Percentiles rank a stretch among this genome's conserved stretches.
Evolutionary conservation across 306 rosid species (phyloP).

Genomic region (Glycyrrhiza uralensis): DNA sequence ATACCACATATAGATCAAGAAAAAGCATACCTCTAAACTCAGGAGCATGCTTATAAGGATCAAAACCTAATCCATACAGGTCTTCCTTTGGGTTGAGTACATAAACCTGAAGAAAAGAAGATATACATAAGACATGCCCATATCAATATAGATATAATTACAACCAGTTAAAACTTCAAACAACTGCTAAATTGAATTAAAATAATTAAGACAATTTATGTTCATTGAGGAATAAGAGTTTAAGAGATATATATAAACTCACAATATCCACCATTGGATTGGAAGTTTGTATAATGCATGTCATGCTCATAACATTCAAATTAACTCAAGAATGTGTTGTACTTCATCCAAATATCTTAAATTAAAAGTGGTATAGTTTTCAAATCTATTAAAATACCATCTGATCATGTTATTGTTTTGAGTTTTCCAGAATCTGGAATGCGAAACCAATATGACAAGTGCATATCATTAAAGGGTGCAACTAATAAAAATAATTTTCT

Average conservation of each 20-base stretch:
- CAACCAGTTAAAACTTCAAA: background rate
- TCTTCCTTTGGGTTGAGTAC: slow-evolving; percentile 85
- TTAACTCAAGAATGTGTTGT: background rate
- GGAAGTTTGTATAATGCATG: slow-evolving; percentile 6
- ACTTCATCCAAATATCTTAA: slow-evolving; percentile 1
- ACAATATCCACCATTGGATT: background rate
- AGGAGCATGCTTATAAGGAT: slow-evolving; percentile 95
- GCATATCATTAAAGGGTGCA: background rate
- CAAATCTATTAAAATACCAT: background rate
- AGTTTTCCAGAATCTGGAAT: slow-evolving; percentile 3
- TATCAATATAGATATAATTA: background rate
- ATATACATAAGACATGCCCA: slow-evolving; percentile 11
- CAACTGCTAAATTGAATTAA: background rate
- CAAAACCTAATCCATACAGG: slow-evolving; percentile 92
- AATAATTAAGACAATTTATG: background rate
- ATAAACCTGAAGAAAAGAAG: slow-evolving; percentile 54
- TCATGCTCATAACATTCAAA: background rate
- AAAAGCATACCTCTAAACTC: slow-evolving; percentile 82
- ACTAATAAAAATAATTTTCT: background rate
- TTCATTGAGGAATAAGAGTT: background rate
- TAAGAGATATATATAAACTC: background rate
- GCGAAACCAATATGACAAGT: background rate
- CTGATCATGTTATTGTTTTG: background rate
- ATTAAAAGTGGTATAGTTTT: background rate
- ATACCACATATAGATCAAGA: background rate